These are phyloP conservation scores for Starmerella vitae DNA, from an alignment of 805 yeast species.

Conservation along the genomic window DNA sequence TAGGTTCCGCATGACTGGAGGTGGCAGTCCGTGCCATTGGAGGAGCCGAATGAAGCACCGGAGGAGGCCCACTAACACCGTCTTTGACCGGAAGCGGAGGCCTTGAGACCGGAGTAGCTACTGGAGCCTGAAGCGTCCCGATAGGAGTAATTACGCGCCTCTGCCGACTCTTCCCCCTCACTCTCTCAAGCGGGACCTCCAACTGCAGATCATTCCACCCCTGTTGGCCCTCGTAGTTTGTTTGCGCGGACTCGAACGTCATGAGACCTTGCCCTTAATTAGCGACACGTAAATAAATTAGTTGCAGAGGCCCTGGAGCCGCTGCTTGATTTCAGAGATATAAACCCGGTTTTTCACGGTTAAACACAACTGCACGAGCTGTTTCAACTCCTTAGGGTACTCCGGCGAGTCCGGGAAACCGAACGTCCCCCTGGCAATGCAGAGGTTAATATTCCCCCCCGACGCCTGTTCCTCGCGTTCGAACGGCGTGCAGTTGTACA, in stretches of 20 bases:
- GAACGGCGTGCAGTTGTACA: slow-evolving; percentile 76
- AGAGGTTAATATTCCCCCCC: slow-evolving; percentile 71
- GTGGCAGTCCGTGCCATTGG: neutral
- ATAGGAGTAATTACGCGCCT: slow-evolving; percentile 14
- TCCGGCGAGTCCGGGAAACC: slow-evolving; percentile 39
- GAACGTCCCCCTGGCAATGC: slow-evolving; percentile 56
- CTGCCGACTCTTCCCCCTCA: slow-evolving; percentile 9
- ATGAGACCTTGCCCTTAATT: too few species aligned
- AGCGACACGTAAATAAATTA: too few species aligned
- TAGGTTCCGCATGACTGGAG: neutral
- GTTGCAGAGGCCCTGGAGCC: too few species aligned
- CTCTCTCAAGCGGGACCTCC: too few species aligned
- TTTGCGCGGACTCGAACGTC: slow-evolving; percentile 21
- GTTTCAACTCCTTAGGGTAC: slow-evolving; percentile 45
- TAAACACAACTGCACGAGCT: slow-evolving; percentile 47
- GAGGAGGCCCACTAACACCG: neutral
- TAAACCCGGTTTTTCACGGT: too few species aligned
- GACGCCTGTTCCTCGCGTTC: slow-evolving; percentile 66
- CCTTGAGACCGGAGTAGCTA: slow-evolving; percentile 2
- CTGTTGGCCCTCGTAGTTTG: slow-evolving; percentile 19
- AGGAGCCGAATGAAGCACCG: neutral
- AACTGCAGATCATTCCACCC: slow-evolving; percentile 25
- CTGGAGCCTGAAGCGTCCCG: slow-evolving; percentile 1
- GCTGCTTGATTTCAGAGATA: too few species aligned
- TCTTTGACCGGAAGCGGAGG: slow-evolving; percentile 2